Percentiles rank a stretch among this genome's conserved stretches.
Evolutionary conservation across 2,329 filamentous ascomycete genomes (phyloP).

Genomic region (Fusarium graminum): DNA sequence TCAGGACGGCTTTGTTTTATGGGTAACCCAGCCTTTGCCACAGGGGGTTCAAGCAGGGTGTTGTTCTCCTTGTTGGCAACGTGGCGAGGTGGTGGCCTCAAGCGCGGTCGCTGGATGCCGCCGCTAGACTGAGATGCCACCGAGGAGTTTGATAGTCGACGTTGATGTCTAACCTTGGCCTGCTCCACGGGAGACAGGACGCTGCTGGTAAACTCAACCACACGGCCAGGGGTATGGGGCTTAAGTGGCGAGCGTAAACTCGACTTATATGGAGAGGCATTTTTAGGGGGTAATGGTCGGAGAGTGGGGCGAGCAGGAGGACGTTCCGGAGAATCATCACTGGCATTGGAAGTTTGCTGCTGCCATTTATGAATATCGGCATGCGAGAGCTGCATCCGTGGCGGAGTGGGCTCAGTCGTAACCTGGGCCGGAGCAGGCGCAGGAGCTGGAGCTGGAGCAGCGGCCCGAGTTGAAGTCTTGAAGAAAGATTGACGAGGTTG

Average conservation of each 20-base stretch:
- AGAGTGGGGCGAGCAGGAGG: slow-evolving; percentile 57
- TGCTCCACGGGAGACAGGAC: slow-evolving; percentile 62
- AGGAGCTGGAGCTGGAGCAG: neutral
- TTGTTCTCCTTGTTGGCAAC: slow-evolving; percentile 54
- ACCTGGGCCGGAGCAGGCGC: slow-evolving; percentile 41
- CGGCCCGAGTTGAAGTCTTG: slow-evolving; percentile 47
- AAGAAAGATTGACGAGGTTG: slow-evolving; percentile 57
- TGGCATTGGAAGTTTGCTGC: slow-evolving; percentile 55
- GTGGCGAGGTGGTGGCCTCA: slow-evolving; percentile 21
- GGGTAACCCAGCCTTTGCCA: slow-evolving; percentile 48
- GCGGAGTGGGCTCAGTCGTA: slow-evolving; percentile 50
- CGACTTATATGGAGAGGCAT: slow-evolving; percentile 69
- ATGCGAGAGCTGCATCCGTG: slow-evolving; percentile 58
- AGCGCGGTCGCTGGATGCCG: slow-evolving; percentile 27
- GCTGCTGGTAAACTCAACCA: slow-evolving; percentile 69
- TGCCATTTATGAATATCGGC: slow-evolving; percentile 60
- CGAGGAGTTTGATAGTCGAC: slow-evolving; percentile 47
- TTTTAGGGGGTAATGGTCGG: slow-evolving; percentile 63
- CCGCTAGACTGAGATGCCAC: slow-evolving; percentile 33
- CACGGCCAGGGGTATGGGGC: slow-evolving; percentile 68
- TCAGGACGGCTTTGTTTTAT: slow-evolving; percentile 33
- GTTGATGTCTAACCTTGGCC: slow-evolving; percentile 52
- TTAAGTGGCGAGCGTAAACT: slow-evolving; percentile 69
- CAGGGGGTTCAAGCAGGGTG: slow-evolving; percentile 44
- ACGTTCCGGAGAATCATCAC: slow-evolving; percentile 55